Evolutionary conservation across 1,139 yeast genomes (phyloP), one percentile per base, ranked within the genome.

Genomic region (Hyphopichia pseudoburtonii): DNA sequence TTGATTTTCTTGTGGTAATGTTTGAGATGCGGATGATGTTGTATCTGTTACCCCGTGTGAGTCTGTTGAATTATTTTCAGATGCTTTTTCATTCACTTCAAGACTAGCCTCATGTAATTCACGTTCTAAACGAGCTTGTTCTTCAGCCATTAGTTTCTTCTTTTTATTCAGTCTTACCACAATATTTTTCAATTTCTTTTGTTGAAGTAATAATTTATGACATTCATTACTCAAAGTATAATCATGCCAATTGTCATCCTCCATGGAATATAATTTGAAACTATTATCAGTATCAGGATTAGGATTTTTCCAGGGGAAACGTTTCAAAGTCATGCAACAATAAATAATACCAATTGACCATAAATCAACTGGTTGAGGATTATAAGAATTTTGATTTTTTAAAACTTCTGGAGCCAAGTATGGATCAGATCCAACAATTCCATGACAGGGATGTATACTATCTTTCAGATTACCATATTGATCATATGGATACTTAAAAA

Each of bases 221-320:
- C 75, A 70, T 48, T 71, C 77, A 45, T 72, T 72, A 44, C 74
- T 66, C 40, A 79, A 55, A 63, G 63, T 40, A 73, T 78, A 72
- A 51, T 72, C 76, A 51, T 72, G 78, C 71, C 73, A 70, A 41
- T 62, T 68, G 43, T 71, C 76, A 48, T 72, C 78, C 10, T 48
- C 80, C 78, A 69, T 81, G 72, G 66, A 83, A 65, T 60, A 72
- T 29, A 72, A 56, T 44, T 78, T 79, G 66, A 83, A 94, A 44
- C 96, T 86, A 45, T 84, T 84, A 62, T 94, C 99, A 44, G 68
- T 70, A n/a, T 85, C 77, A 19, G 78, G 70, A 52, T 81, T 80
- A 6, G 98, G 98, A 5, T 87, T 88, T 56, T 90, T 92, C 98
- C 98, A 94, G 1, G 98, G 98, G 66, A 92, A 92, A 53, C 96